These are phyloP conservation scores for Termitomyces eurrhizus DNA, from an alignment of 768 basidiomycete genomes.

Conservation along the genomic window DNA sequence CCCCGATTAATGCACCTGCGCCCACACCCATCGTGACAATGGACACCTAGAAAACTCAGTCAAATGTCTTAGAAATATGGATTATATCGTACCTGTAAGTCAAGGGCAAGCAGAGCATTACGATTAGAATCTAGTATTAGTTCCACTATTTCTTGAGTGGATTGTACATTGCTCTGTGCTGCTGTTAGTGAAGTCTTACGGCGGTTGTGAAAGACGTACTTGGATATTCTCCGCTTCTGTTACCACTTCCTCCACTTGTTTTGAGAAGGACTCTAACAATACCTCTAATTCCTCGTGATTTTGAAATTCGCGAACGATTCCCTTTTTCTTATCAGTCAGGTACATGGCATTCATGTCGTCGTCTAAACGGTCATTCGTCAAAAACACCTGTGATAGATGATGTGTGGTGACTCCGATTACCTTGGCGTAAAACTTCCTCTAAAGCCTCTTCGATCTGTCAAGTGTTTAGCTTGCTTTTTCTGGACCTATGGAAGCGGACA, in stretches of 20 bases:
- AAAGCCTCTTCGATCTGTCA: constrained; percentile 81
- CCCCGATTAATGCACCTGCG: constrained; percentile 83
- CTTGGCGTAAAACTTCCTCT: constrained; percentile 89
- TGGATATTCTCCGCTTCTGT: constrained; percentile 88
- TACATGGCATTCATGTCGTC: constrained; percentile 97
- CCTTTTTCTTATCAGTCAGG: constrained; percentile 78
- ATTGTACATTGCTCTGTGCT: constrained; percentile 84
- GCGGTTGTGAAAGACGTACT: constrained; percentile 34
- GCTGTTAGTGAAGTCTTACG: not conserved
- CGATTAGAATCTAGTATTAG: constrained; percentile 95
- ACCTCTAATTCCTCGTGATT: constrained; percentile 95
- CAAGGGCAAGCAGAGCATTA: constrained; percentile 86
- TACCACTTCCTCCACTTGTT: constrained; percentile 96
- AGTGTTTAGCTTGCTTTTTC: not conserved
- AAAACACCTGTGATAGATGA: not conserved
- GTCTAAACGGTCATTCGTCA: constrained; percentile 43
- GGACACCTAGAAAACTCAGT: constrained; percentile 57
- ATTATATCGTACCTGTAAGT: constrained; percentile 62
- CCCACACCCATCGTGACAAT: constrained; percentile 94
- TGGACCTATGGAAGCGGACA: constrained; percentile 12
- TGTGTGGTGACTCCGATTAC: constrained; percentile 30
- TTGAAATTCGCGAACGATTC: constrained; percentile 50
- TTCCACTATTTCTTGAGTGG: constrained; percentile 97
- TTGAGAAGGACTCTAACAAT: constrained; percentile 90
- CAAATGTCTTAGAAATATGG: constrained; percentile 4